phyloP scores from a whole-genome alignment of 495 filamentous ascomycete species.

The Alectoria sarmentosa region DNA sequence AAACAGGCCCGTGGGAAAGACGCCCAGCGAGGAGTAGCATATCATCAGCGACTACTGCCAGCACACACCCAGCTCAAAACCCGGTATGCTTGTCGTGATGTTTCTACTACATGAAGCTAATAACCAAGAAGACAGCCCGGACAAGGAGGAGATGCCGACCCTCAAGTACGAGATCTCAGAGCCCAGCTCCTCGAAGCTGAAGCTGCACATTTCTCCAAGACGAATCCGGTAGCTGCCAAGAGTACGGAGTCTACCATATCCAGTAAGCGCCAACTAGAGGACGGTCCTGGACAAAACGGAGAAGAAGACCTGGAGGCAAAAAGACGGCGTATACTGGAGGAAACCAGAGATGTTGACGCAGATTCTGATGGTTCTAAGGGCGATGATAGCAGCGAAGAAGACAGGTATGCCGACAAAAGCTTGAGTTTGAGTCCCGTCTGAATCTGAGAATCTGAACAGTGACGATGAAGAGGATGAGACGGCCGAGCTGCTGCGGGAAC shows the following conservation, averaged over 20 bases:
- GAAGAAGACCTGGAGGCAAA: constrained; percentile 77
- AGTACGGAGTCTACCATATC: constrained; percentile 33
- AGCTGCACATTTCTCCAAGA: constrained; percentile 79
- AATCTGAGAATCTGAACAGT: constrained; percentile 28
- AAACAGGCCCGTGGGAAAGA: constrained; percentile 85
- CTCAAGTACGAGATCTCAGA: constrained; percentile 69
- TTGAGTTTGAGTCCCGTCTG: background rate
- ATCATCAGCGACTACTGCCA: constrained; percentile 92
- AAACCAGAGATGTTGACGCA: constrained; percentile 83
- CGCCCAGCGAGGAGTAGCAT: constrained; percentile 85
- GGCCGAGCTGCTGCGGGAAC: constrained; percentile 80
- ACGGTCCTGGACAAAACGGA: constrained; percentile 33
- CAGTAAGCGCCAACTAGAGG: constrained; percentile 63
- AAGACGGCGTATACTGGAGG: constrained; percentile 77
- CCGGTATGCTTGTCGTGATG: constrained; percentile 43
- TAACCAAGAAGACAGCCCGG: constrained; percentile 58
- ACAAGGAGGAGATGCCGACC: constrained; percentile 79
- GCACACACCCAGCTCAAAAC: constrained; percentile 89
- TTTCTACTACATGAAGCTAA: constrained; percentile 13
- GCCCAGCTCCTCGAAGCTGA: constrained; percentile 88
- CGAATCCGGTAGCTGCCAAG: constrained; percentile 43
- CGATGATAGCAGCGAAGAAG: constrained; percentile 62
- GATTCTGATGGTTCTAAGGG: constrained; percentile 68
- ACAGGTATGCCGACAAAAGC: constrained; percentile 37
- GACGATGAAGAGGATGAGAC: constrained; percentile 86